Percentiles rank a stretch among this genome's conserved stretches.
Evolutionary conservation across 768 basidiomycete species (phyloP).

Genomic region (Multifurca ochricompacta): DNA sequence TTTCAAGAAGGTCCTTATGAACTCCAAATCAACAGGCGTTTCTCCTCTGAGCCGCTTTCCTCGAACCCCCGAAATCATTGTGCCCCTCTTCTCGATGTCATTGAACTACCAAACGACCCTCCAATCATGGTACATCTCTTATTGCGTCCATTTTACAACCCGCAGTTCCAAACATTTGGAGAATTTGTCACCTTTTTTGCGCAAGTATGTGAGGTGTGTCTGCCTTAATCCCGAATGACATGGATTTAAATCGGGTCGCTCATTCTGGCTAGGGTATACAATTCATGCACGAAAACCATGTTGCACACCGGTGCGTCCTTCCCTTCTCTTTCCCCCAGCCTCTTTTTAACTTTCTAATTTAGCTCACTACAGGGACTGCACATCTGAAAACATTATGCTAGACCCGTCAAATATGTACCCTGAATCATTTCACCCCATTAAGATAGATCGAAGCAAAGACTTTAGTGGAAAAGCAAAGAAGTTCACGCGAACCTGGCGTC

Average conservation of each 20-base stretch:
- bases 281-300: constrained; percentile 16
- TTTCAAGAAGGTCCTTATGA: constrained; percentile 3
- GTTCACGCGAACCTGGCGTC: constrained; percentile 22
- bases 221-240: not conserved
- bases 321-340: not conserved
- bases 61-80: constrained; percentile 27
- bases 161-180: constrained; percentile 29
- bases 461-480: constrained; percentile 9
- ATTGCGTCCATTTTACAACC: constrained; percentile 25
- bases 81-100: constrained; percentile 23
- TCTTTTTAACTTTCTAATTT: not conserved
- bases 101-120: constrained; percentile 18
- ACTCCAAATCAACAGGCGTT: constrained; percentile 1
- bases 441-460: not conserved
- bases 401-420: constrained; percentile 15
- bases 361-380: constrained; percentile 6
- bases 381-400: constrained; percentile 11
- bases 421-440: constrained; percentile 8
- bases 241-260: not conserved
- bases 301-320: constrained; percentile 14
- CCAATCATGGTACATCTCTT: constrained; percentile 30
- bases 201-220: constrained; percentile 32
- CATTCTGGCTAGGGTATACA: not conserved
- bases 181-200: constrained; percentile 30
- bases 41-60: constrained; percentile 17